Percentiles rank a stretch among this genome's conserved stretches.
Evolutionary conservation across 495 filamentous ascomycete species (phyloP).

Genomic region (Trypethelium eluteriae): DNA sequence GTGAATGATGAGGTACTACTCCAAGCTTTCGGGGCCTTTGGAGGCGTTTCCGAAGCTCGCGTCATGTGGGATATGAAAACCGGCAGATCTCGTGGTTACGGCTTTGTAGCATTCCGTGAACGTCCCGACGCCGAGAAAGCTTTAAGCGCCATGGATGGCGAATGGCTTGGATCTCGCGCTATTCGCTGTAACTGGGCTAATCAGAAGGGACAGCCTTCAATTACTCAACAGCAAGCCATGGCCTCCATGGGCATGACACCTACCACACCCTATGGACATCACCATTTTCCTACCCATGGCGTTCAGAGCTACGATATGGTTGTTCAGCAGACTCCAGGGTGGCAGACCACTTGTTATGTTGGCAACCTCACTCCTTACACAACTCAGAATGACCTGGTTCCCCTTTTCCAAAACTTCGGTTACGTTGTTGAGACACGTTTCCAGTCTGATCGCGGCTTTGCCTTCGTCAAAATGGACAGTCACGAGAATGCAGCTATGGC

Average conservation of each 20-base stretch:
- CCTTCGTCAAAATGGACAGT: conserved; percentile 98
- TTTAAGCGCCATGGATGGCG: conserved; percentile 93
- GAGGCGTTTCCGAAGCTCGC: conserved; percentile 93
- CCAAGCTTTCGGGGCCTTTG: conserved; percentile 96
- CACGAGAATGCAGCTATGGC: conserved; percentile 98
- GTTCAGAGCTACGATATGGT: conserved; percentile 98
- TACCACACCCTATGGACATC: conserved; percentile 90
- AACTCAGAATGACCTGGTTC: conserved; percentile 87
- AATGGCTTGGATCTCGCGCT: conserved; percentile 97
- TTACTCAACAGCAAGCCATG: conserved; percentile 95
- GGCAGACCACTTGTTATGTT: conserved; percentile 99
- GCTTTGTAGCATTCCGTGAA: conserved; percentile 96
- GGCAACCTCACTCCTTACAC: conserved; percentile 98
- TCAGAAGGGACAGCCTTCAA: conserved; percentile 97
- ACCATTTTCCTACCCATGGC: conserved; percentile 95
- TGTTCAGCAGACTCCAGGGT: conserved; percentile 88
- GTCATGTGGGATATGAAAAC: conserved; percentile 99
- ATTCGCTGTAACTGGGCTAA: conserved; percentile 99
- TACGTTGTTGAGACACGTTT: conserved; percentile 96
- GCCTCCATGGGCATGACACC: conserved; percentile 98
- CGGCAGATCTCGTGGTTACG: conserved; percentile 91
- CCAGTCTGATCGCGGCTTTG: conserved; percentile 95
- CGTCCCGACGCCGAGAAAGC: conserved; percentile 92
- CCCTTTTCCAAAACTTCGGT: conserved; percentile 96
- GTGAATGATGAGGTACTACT: conserved; percentile 94